Percentiles rank a stretch among this genome's conserved stretches.
These are phyloP conservation scores for Fusarium oligoseptatum DNA, from an alignment of 2,329 filamentous ascomycete genomes.

Conservation along the genomic window DNA sequence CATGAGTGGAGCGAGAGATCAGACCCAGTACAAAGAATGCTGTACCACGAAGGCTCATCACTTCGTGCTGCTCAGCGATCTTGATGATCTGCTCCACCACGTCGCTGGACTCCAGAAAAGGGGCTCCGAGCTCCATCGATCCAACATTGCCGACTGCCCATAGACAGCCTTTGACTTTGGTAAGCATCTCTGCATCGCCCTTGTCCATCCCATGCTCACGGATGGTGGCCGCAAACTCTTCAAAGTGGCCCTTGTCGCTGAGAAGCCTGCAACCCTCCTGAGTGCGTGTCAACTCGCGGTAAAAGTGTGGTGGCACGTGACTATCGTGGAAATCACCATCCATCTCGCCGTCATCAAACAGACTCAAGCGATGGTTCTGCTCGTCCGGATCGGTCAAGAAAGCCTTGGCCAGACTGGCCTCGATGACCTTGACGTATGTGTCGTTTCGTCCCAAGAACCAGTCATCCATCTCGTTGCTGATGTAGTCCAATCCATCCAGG, in stretches of 20 bases:
- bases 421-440: slow-evolving; percentile 92
- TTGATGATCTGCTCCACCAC: slow-evolving; percentile 88
- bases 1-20: slow-evolving; percentile 91
- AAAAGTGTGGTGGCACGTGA: slow-evolving; percentile 95
- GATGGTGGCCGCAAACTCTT: slow-evolving; percentile 91
- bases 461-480: slow-evolving; percentile 99
- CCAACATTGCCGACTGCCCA: slow-evolving; percentile 99
- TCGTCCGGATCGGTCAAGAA: slow-evolving; percentile 77
- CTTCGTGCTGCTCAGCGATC: slow-evolving; percentile 88
- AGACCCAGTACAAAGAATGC: slow-evolving; percentile 96
- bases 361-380: slow-evolving; percentile 68
- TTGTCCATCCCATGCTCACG: slow-evolving; percentile 87
- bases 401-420: slow-evolving; percentile 92
- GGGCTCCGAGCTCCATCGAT: slow-evolving; percentile 96
- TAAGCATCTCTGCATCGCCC: slow-evolving; percentile 85
- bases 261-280: slow-evolving; percentile 91
- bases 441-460: slow-evolving; percentile 99
- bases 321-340: slow-evolving; percentile 71
- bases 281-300: slow-evolving; percentile 92
- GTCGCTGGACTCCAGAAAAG: slow-evolving; percentile 90
- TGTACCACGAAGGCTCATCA: slow-evolving; percentile 93
- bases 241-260: slow-evolving; percentile 94
- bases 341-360: slow-evolving; percentile 69
- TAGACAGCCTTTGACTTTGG: slow-evolving; percentile 95
- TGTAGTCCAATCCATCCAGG: slow-evolving; percentile 95